These are phyloP conservation scores for Conticribra weissflogii DNA, from an alignment of 108 stramenopile genomes.

Conservation along the genomic window DNA sequence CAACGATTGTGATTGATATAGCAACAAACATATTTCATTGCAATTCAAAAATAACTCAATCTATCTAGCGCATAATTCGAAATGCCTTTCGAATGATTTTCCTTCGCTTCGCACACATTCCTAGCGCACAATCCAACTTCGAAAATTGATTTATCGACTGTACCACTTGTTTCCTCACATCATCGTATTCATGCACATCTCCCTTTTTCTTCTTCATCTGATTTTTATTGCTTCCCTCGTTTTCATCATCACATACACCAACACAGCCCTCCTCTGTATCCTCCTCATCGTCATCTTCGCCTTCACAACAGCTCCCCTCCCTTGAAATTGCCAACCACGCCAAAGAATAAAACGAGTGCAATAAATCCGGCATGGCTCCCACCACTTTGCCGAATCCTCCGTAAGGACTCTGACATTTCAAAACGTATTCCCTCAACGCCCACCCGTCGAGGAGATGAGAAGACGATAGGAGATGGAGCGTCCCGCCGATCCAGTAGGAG, in stretches of 20 bases:
- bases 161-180: constrained; percentile 9
- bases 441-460: constrained; percentile 59
- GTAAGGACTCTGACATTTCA: constrained; percentile 63
- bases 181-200: constrained; percentile 11
- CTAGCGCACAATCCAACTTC: constrained; percentile 45
- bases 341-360: constrained; percentile 91
- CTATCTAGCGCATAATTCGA: too few relatives aligned
- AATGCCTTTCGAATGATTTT: background rate
- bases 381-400: constrained; percentile 84
- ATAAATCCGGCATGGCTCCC: constrained; percentile 76
- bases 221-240: background rate
- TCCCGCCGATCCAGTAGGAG: constrained; percentile 93
- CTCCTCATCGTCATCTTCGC: background rate
- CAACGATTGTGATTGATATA: too few relatives aligned
- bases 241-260: background rate
- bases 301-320: constrained; percentile 26
- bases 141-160: constrained; percentile 32
- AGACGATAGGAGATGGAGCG: constrained; percentile 60
- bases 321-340: constrained; percentile 62
- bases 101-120: constrained; percentile 36
- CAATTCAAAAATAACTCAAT: too few relatives aligned
- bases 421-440: constrained; percentile 57
- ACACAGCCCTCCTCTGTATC: constrained; percentile 2
- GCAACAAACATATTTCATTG: too few relatives aligned
- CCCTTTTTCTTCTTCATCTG: background rate